phyloP scores from a whole-genome alignment of 805 yeast species.

The Blastobotrys chiropterorum region DNA sequence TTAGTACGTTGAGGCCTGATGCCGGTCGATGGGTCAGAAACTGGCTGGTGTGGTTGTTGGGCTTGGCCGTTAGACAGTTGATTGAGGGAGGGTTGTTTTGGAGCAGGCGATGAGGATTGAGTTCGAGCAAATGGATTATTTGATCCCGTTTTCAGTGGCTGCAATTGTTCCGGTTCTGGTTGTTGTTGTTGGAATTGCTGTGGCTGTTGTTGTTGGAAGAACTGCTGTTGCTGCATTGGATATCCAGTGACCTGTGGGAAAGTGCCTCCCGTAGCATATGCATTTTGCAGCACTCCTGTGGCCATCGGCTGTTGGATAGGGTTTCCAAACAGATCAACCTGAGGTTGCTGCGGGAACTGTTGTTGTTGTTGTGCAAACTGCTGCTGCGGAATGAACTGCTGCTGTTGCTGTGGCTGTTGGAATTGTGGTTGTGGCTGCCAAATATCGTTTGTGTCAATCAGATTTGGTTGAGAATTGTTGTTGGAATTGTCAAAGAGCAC shows the following conservation, averaged over 20 bases:
- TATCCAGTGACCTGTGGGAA: conserved; percentile 8
- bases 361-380: conserved; percentile 23
- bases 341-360: conserved; percentile 34
- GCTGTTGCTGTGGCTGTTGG: conserved; percentile 39
- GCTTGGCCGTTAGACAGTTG: conserved; percentile 20
- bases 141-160: conserved; percentile 62
- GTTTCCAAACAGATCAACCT: conserved; percentile 59
- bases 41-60: conserved; percentile 18
- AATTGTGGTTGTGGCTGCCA: conserved; percentile 36
- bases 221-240: conserved; percentile 13
- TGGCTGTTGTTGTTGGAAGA: conserved; percentile 28
- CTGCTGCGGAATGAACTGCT: conserved; percentile 34
- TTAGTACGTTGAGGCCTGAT: conserved; percentile 29
- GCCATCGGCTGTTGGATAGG: conserved; percentile 43
- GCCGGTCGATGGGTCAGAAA: conserved; percentile 18
- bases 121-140: conserved; percentile 68
- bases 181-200: conserved; percentile 34
- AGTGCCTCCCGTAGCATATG: conserved; percentile 30
- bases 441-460: conserved; percentile 30
- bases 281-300: conserved; percentile 49
- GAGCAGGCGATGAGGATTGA: conserved; percentile 6
- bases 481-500: conserved; percentile 13
- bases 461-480: conserved; percentile 20
- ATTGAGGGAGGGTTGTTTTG: conserved; percentile 18
- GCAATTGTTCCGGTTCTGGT: conserved; percentile 34